Evolutionary conservation across 2,329 filamentous ascomycete genomes (phyloP).

Genomic region (Venturia carpophila): DNA sequence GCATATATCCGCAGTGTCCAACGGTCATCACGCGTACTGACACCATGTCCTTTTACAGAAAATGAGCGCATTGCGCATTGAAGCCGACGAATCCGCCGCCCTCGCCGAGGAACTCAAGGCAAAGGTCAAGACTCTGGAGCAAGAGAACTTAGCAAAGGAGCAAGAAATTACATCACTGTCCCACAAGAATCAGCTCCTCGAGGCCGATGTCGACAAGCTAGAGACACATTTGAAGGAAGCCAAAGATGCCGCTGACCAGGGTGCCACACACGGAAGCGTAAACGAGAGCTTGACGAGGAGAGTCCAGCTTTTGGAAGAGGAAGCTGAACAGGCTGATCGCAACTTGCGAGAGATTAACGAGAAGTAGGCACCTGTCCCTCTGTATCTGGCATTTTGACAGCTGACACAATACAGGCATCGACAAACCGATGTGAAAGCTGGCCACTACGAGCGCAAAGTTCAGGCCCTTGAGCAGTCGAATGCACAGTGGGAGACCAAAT

Average conservation of each 20-base stretch:
- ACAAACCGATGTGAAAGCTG: conserved; percentile 98
- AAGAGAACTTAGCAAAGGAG: conserved; percentile 93
- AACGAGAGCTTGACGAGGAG: conserved; percentile 88
- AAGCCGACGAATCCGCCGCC: conserved; percentile 75
- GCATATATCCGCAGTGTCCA: not conserved
- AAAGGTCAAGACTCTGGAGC: conserved; percentile 84
- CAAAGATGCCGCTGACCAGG: conserved; percentile 80
- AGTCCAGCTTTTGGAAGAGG: conserved; percentile 93
- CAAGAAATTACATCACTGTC: conserved; percentile 94
- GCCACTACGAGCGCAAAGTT: conserved; percentile 98
- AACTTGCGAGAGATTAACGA: conserved; percentile 95
- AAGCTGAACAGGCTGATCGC: conserved; percentile 94
- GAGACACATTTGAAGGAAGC: conserved; percentile 75
- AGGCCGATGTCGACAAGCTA: conserved; percentile 86
- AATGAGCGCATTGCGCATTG: conserved; percentile 89
- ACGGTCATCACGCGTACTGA: not conserved
- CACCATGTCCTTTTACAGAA: conserved; percentile 49
- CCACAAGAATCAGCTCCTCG: conserved; percentile 90
- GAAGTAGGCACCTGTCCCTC: conserved; percentile 61
- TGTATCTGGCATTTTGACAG: conserved; percentile 17
- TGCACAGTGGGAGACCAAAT: conserved; percentile 95
- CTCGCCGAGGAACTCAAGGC: conserved; percentile 81
- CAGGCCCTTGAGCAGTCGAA: conserved; percentile 87
- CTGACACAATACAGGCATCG: conserved; percentile 63
- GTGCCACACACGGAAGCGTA: conserved; percentile 73